A percentile compares a stretch with the other conserved stretches of the same genome.
Evolutionary conservation across 192 early-diverging fungal species (phyloP).

Genomic region (Coemansia sp.): DNA sequence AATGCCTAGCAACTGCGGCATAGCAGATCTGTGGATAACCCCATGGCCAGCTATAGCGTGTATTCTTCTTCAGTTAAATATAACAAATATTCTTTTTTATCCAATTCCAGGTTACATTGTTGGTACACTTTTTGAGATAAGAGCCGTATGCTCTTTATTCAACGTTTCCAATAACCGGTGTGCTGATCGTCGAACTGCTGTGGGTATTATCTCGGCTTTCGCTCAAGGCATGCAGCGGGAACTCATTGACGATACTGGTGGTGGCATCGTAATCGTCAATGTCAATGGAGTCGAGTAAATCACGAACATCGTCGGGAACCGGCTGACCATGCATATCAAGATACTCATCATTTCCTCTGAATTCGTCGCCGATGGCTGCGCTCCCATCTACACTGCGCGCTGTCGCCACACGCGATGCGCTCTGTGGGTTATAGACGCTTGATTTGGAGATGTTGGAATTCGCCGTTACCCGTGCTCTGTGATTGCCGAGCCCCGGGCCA

Average conservation of each 20-base stretch:
- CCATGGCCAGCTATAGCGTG: no score
- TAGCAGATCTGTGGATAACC: not conserved
- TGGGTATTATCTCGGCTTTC: conserved; percentile 5
- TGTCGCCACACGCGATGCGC: not conserved
- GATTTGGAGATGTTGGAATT: not conserved
- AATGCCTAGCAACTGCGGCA: conserved; percentile 68
- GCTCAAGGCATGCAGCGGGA: not conserved
- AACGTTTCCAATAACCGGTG: conserved; percentile 36
- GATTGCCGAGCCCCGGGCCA: not conserved
- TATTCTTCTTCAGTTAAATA: not conserved
- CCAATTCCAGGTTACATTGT: not conserved
- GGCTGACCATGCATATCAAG: conserved; percentile 16
- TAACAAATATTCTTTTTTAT: not conserved
- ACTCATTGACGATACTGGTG: not conserved
- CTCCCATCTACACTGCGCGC: not conserved
- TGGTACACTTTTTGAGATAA: no score
- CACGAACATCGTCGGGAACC: conserved; percentile 40
- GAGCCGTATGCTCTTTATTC: conserved; percentile 13
- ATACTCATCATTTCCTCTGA: not conserved
- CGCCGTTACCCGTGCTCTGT: not conserved
- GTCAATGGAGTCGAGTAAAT: conserved; percentile 44
- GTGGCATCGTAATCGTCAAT: not conserved
- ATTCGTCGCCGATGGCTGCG: not conserved
- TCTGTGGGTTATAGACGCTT: not conserved
- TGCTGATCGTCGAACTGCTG: conserved; percentile 32